Conservation (phyloP, 2,329 filamentous ascomycete species). For the Neofusicoccum parvum region DNA sequence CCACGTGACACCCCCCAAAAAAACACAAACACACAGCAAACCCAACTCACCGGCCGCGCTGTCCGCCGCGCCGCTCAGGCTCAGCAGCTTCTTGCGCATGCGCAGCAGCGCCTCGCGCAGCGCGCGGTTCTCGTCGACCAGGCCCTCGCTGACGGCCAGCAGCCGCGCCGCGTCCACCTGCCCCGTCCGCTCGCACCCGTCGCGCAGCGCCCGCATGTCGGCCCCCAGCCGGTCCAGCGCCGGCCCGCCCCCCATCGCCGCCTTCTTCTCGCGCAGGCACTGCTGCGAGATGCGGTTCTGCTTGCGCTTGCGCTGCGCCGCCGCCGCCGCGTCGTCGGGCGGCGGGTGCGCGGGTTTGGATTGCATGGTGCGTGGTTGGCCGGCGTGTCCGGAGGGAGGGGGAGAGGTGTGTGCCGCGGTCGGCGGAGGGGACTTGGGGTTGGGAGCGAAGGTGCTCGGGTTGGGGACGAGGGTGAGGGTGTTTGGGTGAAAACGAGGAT, state of each 20-base stretch:
- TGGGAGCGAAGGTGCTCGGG: too few relatives aligned
- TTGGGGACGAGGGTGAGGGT: too few relatives aligned
- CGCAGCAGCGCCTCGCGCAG: conserved; percentile 9
- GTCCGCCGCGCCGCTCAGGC: conserved; percentile 5
- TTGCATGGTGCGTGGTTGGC: not conserved
- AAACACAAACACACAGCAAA: too few relatives aligned
- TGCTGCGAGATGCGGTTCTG: conserved; percentile 21
- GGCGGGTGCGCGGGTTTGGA: not conserved
- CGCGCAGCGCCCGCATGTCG: not conserved
- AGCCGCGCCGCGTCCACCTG: not conserved
- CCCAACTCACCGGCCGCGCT: conserved; percentile 5
- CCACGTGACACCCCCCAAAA: too few relatives aligned
- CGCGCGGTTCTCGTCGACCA: conserved; percentile 14
- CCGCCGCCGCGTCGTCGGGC: not conserved
- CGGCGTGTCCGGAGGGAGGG: too few relatives aligned
- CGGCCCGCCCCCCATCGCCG: not conserved
- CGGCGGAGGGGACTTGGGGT: too few relatives aligned
- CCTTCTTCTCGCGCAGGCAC: conserved; percentile 19
- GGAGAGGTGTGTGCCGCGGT: too few relatives aligned
- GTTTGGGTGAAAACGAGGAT: too few relatives aligned
- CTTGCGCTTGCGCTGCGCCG: conserved; percentile 8
- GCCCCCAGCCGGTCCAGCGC: not conserved
- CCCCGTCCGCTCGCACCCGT: not conserved
- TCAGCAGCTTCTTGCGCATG: conserved; percentile 16
- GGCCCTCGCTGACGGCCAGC: not conserved